Conservation (phyloP, 176 grass and related monocot genomes). For the Pontederia paniculata region DNA sequence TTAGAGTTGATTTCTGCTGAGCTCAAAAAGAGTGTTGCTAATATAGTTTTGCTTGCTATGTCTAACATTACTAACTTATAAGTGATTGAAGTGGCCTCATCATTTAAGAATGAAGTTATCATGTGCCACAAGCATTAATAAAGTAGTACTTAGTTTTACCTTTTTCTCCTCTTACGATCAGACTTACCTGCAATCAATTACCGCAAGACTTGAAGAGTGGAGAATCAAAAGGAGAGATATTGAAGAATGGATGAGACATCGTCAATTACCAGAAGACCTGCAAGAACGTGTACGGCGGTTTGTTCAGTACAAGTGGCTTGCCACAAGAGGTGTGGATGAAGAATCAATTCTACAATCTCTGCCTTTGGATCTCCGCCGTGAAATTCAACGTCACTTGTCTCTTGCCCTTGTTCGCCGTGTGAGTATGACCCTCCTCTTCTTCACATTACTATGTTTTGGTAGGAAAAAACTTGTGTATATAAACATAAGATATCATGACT, state of each 20-base stretch:
- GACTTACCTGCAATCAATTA: constrained; percentile 81
- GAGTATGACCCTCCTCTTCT: constrained; percentile 4
- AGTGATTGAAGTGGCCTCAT: too few relatives aligned
- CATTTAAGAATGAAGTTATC: too few relatives aligned
- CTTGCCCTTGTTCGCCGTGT: constrained; percentile 73
- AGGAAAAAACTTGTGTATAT: background rate
- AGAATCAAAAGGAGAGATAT: constrained; percentile 66
- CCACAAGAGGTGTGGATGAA: constrained; percentile 78
- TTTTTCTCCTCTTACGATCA: constrained; percentile 11
- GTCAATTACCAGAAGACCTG: constrained; percentile 51
- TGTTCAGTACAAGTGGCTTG: constrained; percentile 93
- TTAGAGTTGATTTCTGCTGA: too few relatives aligned
- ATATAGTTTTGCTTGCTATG: too few relatives aligned
- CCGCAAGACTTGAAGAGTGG: constrained; percentile 75
- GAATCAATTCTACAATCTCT: constrained; percentile 76
- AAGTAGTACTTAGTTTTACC: background rate
- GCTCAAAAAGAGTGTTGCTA: too few relatives aligned
- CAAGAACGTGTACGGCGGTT: constrained; percentile 73
- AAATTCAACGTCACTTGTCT: constrained; percentile 88
- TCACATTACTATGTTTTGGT: background rate
- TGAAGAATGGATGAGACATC: constrained; percentile 91
- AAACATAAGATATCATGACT: too few relatives aligned
- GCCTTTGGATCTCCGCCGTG: constrained; percentile 77
- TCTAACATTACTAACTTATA: too few relatives aligned
- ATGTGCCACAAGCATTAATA: background rate